A percentile compares a stretch with the other conserved stretches of the same genome.
Conservation (phyloP, 208 protist species). For the Trypanosoma conorhini region DNA sequence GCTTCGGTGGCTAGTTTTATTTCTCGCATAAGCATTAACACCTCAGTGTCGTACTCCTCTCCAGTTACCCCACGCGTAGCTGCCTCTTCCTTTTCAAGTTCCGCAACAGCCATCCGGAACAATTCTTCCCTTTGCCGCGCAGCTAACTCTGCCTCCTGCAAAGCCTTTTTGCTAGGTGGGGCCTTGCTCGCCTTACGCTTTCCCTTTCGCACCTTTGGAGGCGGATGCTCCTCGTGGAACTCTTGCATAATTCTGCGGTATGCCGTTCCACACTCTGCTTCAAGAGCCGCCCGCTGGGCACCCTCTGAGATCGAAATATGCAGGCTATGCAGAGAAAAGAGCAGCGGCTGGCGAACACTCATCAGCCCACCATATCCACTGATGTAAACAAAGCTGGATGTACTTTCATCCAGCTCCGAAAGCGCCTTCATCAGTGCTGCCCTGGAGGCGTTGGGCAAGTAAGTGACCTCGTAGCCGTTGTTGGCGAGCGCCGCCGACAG, state of each 20-base stretch:
- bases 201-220: constrained; percentile 52
- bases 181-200: constrained; percentile 19
- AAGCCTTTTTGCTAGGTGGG: constrained; percentile 44
- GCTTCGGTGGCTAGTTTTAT: constrained; percentile 53
- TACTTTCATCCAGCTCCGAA: constrained; percentile 52
- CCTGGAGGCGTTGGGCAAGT: constrained; percentile 49
- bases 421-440: constrained; percentile 57
- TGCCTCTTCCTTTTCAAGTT: constrained; percentile 65
- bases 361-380: constrained; percentile 83
- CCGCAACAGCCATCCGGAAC: constrained; percentile 38
- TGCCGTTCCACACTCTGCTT: constrained; percentile 35
- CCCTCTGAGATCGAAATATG: constrained; percentile 68
- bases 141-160: constrained; percentile 57
- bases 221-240: constrained; percentile 35
- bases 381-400: constrained; percentile 81
- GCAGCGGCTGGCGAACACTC: constrained; percentile 62
- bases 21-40: constrained; percentile 56
- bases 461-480: constrained; percentile 80
- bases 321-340: constrained; percentile 61
- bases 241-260: constrained; percentile 39
- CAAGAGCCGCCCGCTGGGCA: constrained; percentile 41
- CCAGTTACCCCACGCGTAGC: constrained; percentile 33
- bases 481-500: constrained; percentile 56
- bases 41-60: constrained; percentile 65
- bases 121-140: constrained; percentile 53